Evolutionary conservation across 129 eudicot species (phyloP).

Genomic region (Helianthus tuberosus): DNA sequence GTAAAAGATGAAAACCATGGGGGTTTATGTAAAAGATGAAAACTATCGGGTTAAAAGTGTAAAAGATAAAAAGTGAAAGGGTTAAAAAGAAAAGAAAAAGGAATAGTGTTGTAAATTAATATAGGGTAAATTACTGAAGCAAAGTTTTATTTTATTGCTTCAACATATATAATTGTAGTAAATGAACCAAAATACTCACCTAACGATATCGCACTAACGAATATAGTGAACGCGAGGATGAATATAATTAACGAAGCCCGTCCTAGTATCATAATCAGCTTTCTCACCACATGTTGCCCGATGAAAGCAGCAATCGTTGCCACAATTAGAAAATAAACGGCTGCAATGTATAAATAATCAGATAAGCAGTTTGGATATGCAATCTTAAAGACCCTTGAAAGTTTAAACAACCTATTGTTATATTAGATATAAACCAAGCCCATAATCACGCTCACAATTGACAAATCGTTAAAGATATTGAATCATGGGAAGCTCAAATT

Average conservation of each 20-base stretch:
- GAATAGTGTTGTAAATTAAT: too few species aligned
- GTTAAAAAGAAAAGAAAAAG: too few species aligned
- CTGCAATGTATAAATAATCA: slow-evolving; percentile 44
- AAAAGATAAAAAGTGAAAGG: too few species aligned
- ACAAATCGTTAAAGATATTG: too few species aligned
- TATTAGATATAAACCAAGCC: not conserved
- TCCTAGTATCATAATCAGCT: slow-evolving; percentile 67
- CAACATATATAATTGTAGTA: not conserved
- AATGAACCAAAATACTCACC: slow-evolving; percentile 50
- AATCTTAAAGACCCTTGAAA: not conserved
- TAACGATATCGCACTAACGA: slow-evolving; percentile 87
- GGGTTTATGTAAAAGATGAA: too few species aligned
- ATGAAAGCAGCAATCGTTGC: slow-evolving; percentile 89
- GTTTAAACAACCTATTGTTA: not conserved
- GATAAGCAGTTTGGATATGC: not conserved
- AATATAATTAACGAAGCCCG: slow-evolving; percentile 93
- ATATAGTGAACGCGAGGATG: slow-evolving; percentile 81
- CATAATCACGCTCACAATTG: not conserved
- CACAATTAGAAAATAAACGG: slow-evolving; percentile 66
- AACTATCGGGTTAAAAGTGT: too few species aligned
- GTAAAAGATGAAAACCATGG: too few species aligned
- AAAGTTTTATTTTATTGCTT: not conserved
- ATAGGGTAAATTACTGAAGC: too few species aligned
- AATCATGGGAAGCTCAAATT: too few species aligned
- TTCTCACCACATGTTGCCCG: slow-evolving; percentile 93